phyloP scores from a whole-genome alignment of 768 basidiomycete species.

The Lanmaoa pseudosensibilis region DNA sequence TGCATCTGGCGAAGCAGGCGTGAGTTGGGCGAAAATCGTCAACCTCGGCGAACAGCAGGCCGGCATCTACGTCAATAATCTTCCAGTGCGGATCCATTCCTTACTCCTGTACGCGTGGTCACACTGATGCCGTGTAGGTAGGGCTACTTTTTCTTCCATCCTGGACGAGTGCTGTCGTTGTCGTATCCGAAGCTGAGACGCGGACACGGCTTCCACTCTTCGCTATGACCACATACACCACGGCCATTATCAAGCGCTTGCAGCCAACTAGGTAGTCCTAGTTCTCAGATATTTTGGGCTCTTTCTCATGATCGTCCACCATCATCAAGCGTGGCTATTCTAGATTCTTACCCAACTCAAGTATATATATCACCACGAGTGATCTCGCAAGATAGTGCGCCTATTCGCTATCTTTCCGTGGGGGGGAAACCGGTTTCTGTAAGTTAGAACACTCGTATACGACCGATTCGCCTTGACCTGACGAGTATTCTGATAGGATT shows the following conservation, averaged over 20 bases:
- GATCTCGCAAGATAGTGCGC: slow-evolving; percentile 42
- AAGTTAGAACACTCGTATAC: background rate
- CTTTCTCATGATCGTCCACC: background rate
- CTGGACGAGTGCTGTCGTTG: slow-evolving; percentile 46
- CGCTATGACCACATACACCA: slow-evolving; percentile 51
- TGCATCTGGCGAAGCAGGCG: slow-evolving; percentile 46
- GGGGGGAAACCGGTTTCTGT: slow-evolving; percentile 9
- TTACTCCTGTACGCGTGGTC: background rate
- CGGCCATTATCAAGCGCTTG: slow-evolving; percentile 41
- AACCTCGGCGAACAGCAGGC: slow-evolving; percentile 53
- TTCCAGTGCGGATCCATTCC: slow-evolving; percentile 39
- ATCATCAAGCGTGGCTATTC: slow-evolving; percentile 42
- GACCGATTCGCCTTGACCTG: background rate
- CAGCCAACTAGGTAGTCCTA: slow-evolving; percentile 46
- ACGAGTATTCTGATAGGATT: slow-evolving; percentile 27
- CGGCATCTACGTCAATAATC: slow-evolving; percentile 43
- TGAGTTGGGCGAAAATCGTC: slow-evolving; percentile 52
- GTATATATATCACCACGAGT: slow-evolving; percentile 44
- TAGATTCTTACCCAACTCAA: slow-evolving; percentile 54
- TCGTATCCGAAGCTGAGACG: slow-evolving; percentile 53
- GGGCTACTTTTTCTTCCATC: slow-evolving; percentile 50
- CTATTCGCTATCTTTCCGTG: slow-evolving; percentile 53
- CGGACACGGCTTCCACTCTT: slow-evolving; percentile 46
- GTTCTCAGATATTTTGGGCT: background rate
- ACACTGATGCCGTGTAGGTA: slow-evolving; percentile 36